Evolutionary conservation across 2,329 filamentous ascomycete genomes (phyloP).

Genomic region (Macrophomina tecta): DNA sequence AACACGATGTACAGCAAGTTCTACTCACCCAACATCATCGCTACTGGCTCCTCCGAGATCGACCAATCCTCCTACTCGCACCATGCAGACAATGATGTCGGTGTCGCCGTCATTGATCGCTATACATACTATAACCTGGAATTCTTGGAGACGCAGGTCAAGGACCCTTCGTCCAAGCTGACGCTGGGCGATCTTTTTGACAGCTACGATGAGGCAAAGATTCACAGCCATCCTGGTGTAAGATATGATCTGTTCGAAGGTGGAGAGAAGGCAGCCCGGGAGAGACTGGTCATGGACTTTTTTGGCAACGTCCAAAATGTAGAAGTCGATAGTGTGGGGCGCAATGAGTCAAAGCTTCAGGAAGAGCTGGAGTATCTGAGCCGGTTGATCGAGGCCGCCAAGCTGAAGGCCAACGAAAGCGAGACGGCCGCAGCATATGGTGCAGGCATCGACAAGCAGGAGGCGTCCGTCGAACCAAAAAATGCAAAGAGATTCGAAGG

Average conservation of each 20-base stretch:
- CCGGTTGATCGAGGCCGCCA: conserved; percentile 61
- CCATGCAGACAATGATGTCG: conserved; percentile 97
- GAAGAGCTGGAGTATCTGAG: conserved; percentile 80
- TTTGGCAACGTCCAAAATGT: conserved; percentile 98
- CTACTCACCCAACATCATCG: conserved; percentile 97
- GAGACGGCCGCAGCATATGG: conserved; percentile 34
- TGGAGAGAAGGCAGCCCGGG: conserved; percentile 76
- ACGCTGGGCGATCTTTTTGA: conserved; percentile 94
- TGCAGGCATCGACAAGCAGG: conserved; percentile 33
- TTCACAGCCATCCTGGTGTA: conserved; percentile 89
- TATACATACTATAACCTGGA: conserved; percentile 99
- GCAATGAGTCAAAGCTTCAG: conserved; percentile 54
- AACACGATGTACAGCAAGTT: conserved; percentile 99
- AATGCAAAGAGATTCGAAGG: conserved; percentile 38
- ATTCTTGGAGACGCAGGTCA: conserved; percentile 89
- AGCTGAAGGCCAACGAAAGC: conserved; percentile 47
- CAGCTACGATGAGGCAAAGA: conserved; percentile 92
- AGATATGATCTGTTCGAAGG: conserved; percentile 95
- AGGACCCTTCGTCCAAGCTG: conserved; percentile 83
- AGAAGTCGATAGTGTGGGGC: conserved; percentile 71
- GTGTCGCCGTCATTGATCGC: conserved; percentile 95
- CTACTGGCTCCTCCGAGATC: conserved; percentile 93
- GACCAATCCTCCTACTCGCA: conserved; percentile 97
- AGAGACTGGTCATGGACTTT: conserved; percentile 90
- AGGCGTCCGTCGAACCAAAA: conserved; percentile 27